Conservation (phyloP, 768 basidiomycete genomes). For the Rhodotorula taiwanensis region DNA sequence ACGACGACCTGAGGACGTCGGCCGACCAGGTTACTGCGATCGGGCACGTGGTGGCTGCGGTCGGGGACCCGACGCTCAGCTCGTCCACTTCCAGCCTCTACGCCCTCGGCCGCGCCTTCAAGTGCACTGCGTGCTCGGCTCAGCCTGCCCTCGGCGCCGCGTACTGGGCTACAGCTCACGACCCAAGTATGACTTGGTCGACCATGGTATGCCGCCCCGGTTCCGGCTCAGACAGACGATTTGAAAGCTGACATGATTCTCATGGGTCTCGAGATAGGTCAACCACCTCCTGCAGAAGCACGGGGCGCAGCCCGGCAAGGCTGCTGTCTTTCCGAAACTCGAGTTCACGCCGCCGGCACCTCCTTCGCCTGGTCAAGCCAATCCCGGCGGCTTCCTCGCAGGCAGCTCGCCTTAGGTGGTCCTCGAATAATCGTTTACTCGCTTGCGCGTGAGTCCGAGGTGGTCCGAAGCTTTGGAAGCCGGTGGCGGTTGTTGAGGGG, state of each 20-base stretch:
- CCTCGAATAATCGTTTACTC: too few species aligned
- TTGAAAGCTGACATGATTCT: background rate
- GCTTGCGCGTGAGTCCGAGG: too few species aligned
- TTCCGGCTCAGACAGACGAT: background rate
- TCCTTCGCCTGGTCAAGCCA: background rate
- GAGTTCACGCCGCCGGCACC: slow-evolving; percentile 3
- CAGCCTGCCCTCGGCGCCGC: background rate
- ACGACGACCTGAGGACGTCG: background rate
- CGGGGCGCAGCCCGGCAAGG: background rate
- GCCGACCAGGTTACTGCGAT: slow-evolving; percentile 3
- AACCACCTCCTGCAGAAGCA: background rate
- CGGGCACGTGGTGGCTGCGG: background rate
- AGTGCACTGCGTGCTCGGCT: background rate
- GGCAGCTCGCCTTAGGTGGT: too few species aligned
- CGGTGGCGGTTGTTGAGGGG: too few species aligned
- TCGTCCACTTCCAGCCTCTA: background rate
- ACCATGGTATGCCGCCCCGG: background rate
- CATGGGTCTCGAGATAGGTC: background rate
- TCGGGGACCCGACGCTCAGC: background rate
- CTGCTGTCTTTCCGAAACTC: background rate
- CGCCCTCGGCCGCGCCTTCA: slow-evolving; percentile 17
- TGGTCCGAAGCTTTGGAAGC: too few species aligned
- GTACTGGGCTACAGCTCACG: background rate
- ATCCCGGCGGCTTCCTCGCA: background rate
- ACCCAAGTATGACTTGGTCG: background rate